phyloP scores from a whole-genome alignment of 2,329 filamentous ascomycete species.

The Pseudogymnoascus sp. region DNA sequence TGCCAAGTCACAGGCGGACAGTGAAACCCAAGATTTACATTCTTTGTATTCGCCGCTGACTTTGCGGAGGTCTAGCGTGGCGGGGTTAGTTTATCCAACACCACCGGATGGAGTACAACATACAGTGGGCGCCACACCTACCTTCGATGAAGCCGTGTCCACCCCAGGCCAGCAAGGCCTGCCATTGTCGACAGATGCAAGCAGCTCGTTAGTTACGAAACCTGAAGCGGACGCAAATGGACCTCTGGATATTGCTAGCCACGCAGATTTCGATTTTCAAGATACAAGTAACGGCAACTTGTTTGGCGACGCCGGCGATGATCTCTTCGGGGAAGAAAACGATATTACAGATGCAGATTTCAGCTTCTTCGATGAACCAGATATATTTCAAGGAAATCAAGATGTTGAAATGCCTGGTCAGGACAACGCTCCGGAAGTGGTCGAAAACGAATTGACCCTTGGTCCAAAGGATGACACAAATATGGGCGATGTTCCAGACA shows the following conservation, averaged over 20 bases:
- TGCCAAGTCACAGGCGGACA: slow-evolving; percentile 37
- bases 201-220: not conserved
- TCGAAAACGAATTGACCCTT: not conserved
- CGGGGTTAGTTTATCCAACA: slow-evolving; percentile 62
- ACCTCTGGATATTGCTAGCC: not conserved
- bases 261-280: slow-evolving; percentile 18
- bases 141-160: slow-evolving; percentile 48
- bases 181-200: not conserved
- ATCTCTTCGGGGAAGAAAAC: slow-evolving; percentile 63
- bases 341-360: slow-evolving; percentile 78
- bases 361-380: slow-evolving; percentile 69
- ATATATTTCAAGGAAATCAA: slow-evolving; percentile 23
- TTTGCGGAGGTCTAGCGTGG: slow-evolving; percentile 43
- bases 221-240: not conserved
- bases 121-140: slow-evolving; percentile 46
- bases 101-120: slow-evolving; percentile 60
- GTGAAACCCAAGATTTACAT: slow-evolving; percentile 39
- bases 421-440: not conserved
- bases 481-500: not conserved
- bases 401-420: slow-evolving; percentile 15
- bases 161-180: slow-evolving; percentile 45
- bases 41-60: slow-evolving; percentile 44
- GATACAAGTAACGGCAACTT: slow-evolving; percentile 48
- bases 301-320: slow-evolving; percentile 62
- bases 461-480: not conserved